phyloP scores from a whole-genome alignment of 2,329 filamentous ascomycete species.

The Zymoseptoria passerinii region DNA sequence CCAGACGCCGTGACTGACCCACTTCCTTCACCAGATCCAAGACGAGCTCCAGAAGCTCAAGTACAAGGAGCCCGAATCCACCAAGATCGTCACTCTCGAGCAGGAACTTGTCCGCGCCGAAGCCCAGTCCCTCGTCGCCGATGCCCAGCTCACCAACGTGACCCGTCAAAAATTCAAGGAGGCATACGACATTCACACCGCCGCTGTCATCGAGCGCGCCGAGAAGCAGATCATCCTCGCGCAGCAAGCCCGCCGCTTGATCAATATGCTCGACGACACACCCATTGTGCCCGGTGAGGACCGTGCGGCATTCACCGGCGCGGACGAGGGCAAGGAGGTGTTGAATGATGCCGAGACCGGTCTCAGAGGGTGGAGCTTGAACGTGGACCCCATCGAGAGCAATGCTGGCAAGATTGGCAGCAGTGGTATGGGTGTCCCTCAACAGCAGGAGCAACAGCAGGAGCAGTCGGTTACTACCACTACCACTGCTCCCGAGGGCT shows the following conservation, averaged over 20 bases:
- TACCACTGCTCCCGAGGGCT: neutral
- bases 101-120: conserved; percentile 95
- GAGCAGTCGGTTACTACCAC: neutral
- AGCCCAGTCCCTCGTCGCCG: conserved; percentile 89
- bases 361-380: conserved; percentile 63
- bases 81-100: conserved; percentile 74
- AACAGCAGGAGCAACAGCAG: conserved; percentile 6
- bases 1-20: neutral
- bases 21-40: conserved; percentile 48
- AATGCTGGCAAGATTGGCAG: conserved; percentile 41
- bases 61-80: conserved; percentile 80
- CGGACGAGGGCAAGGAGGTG: conserved; percentile 66
- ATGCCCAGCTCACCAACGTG: conserved; percentile 92
- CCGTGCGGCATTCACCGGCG: conserved; percentile 58
- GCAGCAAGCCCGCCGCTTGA: conserved; percentile 74
- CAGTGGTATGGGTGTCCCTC: conserved; percentile 34
- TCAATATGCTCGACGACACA: conserved; percentile 80
- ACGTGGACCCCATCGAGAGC: conserved; percentile 46
- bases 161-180: conserved; percentile 95
- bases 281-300: conserved; percentile 81
- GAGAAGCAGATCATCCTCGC: conserved; percentile 96
- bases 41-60: conserved; percentile 91
- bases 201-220: conserved; percentile 85
- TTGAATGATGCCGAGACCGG: conserved; percentile 90
- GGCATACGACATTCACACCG: conserved; percentile 80